Percentiles rank a stretch among this genome's conserved stretches.
Conservation (phyloP, 2,329 filamentous ascomycete species). For the Scedosporium dehoogii region DNA sequence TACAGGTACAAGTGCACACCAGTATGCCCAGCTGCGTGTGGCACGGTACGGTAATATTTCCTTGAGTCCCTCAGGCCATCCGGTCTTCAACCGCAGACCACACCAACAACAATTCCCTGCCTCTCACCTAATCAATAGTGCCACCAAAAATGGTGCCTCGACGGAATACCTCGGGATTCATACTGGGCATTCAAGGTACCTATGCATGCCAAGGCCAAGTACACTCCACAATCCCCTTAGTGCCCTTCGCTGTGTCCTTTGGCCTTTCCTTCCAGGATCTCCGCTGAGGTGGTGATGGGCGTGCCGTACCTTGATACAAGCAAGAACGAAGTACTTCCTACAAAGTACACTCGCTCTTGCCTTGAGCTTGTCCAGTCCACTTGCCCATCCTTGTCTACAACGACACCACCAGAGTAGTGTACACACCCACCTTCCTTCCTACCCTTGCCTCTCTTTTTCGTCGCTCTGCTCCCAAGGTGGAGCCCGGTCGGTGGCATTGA, state of each 20-base stretch:
- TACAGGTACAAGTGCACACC: neutral
- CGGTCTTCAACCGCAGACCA: neutral
- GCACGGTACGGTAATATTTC: neutral
- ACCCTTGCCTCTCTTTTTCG: neutral
- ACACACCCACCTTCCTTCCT: neutral
- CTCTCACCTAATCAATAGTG: neutral
- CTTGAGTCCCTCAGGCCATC: neutral
- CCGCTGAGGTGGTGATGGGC: neutral
- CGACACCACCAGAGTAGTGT: neutral
- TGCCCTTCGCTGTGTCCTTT: neutral
- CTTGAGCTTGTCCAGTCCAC: neutral
- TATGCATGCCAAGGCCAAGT: slow-evolving; percentile 1
- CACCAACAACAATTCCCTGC: neutral
- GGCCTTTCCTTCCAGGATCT: neutral
- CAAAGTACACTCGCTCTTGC: neutral
- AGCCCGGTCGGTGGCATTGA: slow-evolving; percentile 2
- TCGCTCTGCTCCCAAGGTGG: neutral
- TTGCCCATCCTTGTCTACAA: neutral
- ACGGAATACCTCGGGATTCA: neutral
- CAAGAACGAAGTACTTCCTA: neutral
- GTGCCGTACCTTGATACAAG: neutral
- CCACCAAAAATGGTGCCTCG: neutral
- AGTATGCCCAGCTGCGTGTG: neutral
- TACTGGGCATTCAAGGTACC: slow-evolving; percentile 4
- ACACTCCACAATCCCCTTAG: neutral